phyloP scores from a whole-genome alignment of 2,329 filamentous ascomycete genomes.

The Cytospora mali region DNA sequence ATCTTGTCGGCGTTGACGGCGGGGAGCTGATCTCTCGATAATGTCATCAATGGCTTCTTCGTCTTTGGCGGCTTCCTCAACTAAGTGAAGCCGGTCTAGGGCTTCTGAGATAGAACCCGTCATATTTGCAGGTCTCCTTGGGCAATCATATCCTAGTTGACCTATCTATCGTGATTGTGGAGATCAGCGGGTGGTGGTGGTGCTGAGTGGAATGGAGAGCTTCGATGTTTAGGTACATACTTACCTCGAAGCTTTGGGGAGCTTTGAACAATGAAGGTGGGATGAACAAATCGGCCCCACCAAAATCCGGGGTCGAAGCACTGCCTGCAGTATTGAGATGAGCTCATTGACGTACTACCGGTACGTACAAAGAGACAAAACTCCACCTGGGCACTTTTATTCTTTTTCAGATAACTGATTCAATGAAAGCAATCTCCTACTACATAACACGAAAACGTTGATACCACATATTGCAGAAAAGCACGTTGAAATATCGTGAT shows the following conservation, averaged over 20 bases:
- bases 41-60: slow-evolving; percentile 58
- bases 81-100: slow-evolving; percentile 54
- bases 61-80: slow-evolving; percentile 33
- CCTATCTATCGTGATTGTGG: neutral
- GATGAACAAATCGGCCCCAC: slow-evolving; percentile 21
- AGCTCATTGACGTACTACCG: slow-evolving; percentile 18
- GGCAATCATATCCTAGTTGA: slow-evolving; percentile 1
- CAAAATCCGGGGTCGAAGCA: slow-evolving; percentile 24
- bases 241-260: neutral
- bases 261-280: slow-evolving; percentile 8
- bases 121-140: slow-evolving; percentile 28
- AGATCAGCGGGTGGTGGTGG: neutral
- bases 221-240: neutral
- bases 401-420: neutral
- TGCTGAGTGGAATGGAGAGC: neutral
- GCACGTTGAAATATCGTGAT: neutral
- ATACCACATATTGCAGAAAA: neutral
- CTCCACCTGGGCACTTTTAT: neutral
- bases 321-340: too few relatives aligned
- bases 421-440: neutral
- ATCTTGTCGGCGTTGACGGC: slow-evolving; percentile 51
- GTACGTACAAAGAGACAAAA: too few relatives aligned
- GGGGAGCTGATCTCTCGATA: slow-evolving; percentile 49
- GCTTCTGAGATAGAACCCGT: slow-evolving; percentile 47
- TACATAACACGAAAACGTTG: too few relatives aligned